Evolutionary conservation across 768 basidiomycete genomes (phyloP).

Genomic region (Mycena filopes): DNA sequence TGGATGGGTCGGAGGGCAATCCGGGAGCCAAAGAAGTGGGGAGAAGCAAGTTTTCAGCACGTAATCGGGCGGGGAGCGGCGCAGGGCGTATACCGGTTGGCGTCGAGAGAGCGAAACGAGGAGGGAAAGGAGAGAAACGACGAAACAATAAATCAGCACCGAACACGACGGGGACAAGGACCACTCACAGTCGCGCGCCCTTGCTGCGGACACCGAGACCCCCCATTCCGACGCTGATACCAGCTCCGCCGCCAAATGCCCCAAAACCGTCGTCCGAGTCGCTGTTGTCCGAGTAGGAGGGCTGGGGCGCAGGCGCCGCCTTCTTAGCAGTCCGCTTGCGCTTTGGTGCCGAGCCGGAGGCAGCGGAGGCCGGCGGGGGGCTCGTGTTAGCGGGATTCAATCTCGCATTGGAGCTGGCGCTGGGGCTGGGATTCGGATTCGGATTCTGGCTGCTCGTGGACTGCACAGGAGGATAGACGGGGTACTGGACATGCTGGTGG

Average conservation of each 20-base stretch:
- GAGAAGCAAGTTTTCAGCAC: constrained; percentile 12
- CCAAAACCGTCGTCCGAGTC: constrained; percentile 51
- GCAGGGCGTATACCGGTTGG: not conserved
- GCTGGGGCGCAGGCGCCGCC: constrained; percentile 32
- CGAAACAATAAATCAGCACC: constrained; percentile 47
- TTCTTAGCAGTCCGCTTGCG: constrained; percentile 44
- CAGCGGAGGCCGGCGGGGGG: constrained; percentile 18
- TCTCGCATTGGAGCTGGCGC: constrained; percentile 26
- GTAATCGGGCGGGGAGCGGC: constrained; percentile 24
- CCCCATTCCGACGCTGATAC: constrained; percentile 59
- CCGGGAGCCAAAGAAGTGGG: constrained; percentile 7
- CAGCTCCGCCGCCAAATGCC: constrained; percentile 41
- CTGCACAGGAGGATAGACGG: constrained; percentile 33
- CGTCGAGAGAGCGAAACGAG: constrained; percentile 6
- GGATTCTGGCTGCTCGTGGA: constrained; percentile 20
- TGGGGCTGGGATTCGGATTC: constrained; percentile 27
- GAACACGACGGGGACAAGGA: not conserved
- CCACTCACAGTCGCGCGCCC: constrained; percentile 33
- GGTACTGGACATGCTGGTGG: not conserved
- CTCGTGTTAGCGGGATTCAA: constrained; percentile 23
- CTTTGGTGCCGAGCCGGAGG: constrained; percentile 26
- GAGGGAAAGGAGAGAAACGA: constrained; percentile 10
- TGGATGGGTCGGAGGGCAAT: not conserved
- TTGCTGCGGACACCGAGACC: constrained; percentile 53
- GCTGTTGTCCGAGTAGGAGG: constrained; percentile 41